These are phyloP conservation scores for Tardiomyces digboiensis DNA, from an alignment of 1,139 yeast genomes.

Conservation along the genomic window DNA sequence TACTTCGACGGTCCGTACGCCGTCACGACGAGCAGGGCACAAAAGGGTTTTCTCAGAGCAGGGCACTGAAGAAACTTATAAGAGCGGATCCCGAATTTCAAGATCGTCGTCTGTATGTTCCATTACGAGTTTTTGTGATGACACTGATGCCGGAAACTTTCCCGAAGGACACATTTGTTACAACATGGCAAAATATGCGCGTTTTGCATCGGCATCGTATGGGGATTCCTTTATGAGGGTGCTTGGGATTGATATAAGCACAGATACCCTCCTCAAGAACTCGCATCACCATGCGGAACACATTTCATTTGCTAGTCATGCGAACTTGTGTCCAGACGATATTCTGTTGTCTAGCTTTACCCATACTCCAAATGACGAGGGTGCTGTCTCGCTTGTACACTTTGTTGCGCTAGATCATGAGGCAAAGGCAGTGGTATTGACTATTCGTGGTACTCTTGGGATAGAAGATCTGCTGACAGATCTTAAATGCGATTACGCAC, in stretches of 20 bases:
- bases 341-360: constrained; percentile 24
- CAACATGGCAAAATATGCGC: constrained; percentile 24
- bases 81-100: too few relatives aligned
- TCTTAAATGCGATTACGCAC: constrained; percentile 24
- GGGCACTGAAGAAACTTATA: too few relatives aligned
- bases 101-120: background rate
- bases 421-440: constrained; percentile 24
- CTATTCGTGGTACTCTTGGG: constrained; percentile 28
- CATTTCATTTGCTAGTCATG: constrained; percentile 26
- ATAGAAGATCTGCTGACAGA: constrained; percentile 28
- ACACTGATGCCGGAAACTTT: constrained; percentile 8
- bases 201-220: constrained; percentile 27
- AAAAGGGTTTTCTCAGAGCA: too few relatives aligned
- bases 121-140: background rate
- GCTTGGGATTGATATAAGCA: constrained; percentile 21
- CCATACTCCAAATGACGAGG: constrained; percentile 18
- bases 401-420: constrained; percentile 26
- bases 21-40: too few relatives aligned
- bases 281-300: constrained; percentile 23
- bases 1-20: too few relatives aligned
- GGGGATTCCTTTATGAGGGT: constrained; percentile 28
- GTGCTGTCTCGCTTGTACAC: constrained; percentile 26
- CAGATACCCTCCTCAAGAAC: constrained; percentile 14
- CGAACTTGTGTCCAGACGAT: constrained; percentile 22
- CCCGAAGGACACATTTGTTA: constrained; percentile 21